Base-by-base conservation (phyloP, 768 basidiomycete genomes). In the Omphalotus guepiniiformis region DNA sequence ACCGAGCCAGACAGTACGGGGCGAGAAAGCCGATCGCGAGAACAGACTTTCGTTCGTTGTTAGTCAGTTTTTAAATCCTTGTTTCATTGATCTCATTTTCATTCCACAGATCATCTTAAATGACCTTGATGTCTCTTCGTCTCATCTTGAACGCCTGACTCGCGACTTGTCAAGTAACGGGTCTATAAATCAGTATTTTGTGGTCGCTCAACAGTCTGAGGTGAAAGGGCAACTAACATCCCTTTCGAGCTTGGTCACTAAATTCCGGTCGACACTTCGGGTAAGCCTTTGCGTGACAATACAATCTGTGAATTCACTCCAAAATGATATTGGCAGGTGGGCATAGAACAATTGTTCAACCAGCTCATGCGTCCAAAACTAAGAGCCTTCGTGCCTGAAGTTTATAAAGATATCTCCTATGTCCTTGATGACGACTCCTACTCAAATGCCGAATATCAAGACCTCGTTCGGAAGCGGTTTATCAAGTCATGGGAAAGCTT, bases 321-420 rank as follows among this genome's bases (percentile, higher is more conserved):
- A 50, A 11, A 7, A 48, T 38, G 19, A 37, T 54, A 30, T 36
- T 42, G 2, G 18, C 38, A 93, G 91, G 71, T 78, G 2, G 91
- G 94, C 13, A 71, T 96, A 22, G 96, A 99, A 56, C 92, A 95
- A 56, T 72, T 98, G 29, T 97, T 98, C 73, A 97, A 93, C 57
- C 95, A 98, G 60, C 73, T 97, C 8, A 76, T 94, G 56, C 79
- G 94, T 16, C 94, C 96, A 0, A 84, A 83, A 49, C 64, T 99
- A 39, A 82, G 96, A 21, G 87, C 80, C 28, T 71, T 98, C 38
- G 74, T 97, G 39, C 67, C 80, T 4, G 96, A 98, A 51, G 79
- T 93, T 6, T 96, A 95, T 67, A 93, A 85, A 60, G 94, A 94
- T 53, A 77, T 93, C 6, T 81, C 82, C 4, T 98, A 99, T 60